Evolutionary conservation across 257 asterid genomes (phyloP).

Genomic region (Solanum sitiens): DNA sequence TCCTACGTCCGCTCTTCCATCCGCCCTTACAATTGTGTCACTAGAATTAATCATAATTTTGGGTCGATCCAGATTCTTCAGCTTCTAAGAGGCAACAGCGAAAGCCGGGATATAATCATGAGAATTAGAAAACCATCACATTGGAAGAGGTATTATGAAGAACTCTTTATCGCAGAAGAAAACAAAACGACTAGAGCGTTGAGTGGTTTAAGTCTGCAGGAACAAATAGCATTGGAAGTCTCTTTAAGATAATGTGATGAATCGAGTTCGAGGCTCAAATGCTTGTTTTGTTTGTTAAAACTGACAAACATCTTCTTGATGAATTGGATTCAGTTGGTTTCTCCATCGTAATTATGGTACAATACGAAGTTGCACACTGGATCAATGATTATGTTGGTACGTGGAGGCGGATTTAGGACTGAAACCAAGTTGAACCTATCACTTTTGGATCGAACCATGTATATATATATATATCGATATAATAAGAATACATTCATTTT

Average conservation of each 20-base stretch:
- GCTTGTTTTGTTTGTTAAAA: not conserved
- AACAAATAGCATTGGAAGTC: conserved; percentile 20
- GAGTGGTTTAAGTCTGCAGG: conserved; percentile 10
- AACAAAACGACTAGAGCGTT: conserved; percentile 14
- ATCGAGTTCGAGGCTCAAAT: not conserved
- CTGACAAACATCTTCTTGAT: not conserved
- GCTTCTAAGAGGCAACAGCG: conserved; percentile 79
- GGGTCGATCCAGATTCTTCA: conserved; percentile 40
- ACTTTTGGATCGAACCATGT: not conserved
- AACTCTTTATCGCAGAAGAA: conserved; percentile 65
- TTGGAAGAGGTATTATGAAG: conserved; percentile 81
- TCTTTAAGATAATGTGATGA: not conserved
- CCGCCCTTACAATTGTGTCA: not conserved
- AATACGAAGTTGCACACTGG: not conserved
- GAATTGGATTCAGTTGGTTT: not conserved
- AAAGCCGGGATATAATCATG: conserved; percentile 63
- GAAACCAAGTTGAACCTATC: not conserved
- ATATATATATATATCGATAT: not conserved
- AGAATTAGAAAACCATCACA: conserved; percentile 63
- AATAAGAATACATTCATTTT: not conserved
- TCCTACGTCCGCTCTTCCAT: not conserved
- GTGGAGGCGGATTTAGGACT: not conserved
- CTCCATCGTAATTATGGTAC: not conserved
- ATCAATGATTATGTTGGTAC: not conserved
- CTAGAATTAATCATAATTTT: not conserved